A percentile compares a stretch with the other conserved stretches of the same genome.
Evolutionary conservation across 1,139 yeast species (phyloP).

Genomic region (Scheffersomyces lignicola): DNA sequence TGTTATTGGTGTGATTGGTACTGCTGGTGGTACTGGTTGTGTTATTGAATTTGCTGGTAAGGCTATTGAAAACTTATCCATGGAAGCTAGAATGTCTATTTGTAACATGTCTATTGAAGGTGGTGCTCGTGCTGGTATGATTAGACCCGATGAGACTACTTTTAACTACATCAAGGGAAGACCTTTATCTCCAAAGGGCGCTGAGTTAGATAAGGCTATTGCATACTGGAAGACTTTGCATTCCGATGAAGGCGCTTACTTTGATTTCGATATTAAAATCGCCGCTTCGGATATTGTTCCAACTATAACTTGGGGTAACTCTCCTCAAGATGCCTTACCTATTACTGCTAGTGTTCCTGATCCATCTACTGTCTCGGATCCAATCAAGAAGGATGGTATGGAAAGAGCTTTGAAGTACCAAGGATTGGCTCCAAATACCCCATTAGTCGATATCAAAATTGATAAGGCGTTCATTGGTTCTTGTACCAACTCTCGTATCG

Average conservation of each 20-base stretch:
- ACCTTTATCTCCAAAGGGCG: slow-evolving; percentile 92
- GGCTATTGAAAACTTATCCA: slow-evolving; percentile 82
- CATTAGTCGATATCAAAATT: slow-evolving; percentile 66
- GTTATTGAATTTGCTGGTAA: slow-evolving; percentile 97
- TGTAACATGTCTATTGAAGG: slow-evolving; percentile 99
- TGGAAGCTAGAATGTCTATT: slow-evolving; percentile 99
- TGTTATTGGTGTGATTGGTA: slow-evolving; percentile 94
- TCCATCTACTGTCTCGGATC: slow-evolving; percentile 71
- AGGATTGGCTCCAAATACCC: slow-evolving; percentile 85
- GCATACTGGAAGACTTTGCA: slow-evolving; percentile 85
- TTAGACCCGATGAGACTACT: slow-evolving; percentile 88
- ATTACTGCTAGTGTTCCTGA: slow-evolving; percentile 89
- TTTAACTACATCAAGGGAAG: slow-evolving; percentile 88
- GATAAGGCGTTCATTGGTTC: slow-evolving; percentile 98
- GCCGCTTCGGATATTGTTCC: slow-evolving; percentile 86
- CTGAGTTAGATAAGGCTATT: slow-evolving; percentile 92
- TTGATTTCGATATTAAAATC: slow-evolving; percentile 80
- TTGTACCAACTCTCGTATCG: slow-evolving; percentile 96
- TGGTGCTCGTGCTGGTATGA: slow-evolving; percentile 99
- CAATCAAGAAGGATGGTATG: slow-evolving; percentile 79
- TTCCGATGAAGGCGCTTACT: slow-evolving; percentile 85
- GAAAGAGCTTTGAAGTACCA: slow-evolving; percentile 88
- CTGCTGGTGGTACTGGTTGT: slow-evolving; percentile 98
- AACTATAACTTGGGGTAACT: slow-evolving; percentile 98
- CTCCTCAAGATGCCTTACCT: slow-evolving; percentile 98